Base-by-base conservation (phyloP, 441 rosid genomes). In the Populus tomentosa region DNA sequence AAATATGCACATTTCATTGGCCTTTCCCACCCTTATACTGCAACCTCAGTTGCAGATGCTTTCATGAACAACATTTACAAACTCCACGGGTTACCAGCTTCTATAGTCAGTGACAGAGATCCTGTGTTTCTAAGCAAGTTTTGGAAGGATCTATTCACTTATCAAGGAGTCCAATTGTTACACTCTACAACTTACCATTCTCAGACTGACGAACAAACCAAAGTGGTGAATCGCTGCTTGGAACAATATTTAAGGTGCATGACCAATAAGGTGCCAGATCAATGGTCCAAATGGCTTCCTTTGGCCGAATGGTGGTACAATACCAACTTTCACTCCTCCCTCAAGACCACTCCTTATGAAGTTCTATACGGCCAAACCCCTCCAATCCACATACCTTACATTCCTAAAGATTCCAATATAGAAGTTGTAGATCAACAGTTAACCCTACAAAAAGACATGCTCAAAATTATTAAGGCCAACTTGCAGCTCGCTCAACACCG, bases 1-100 rank as follows among this genome's bases (percentile, higher is more conserved):
- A 38, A 38, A 38, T 38, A 38, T 13, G 3, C 13, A 1, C 46
- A 38, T 10, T 38, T 38, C 46, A 38, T 38, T 1, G 46, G 13
- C 46, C 38, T 66, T 6, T 10, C 38, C 5, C 23, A 66, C n/a
- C 69, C 40, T 10, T 66, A 28, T 4, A 26, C 32, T 1, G 69
- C n/a, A 0, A 6, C 5, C 0, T 1, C 4, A 2, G 7, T 28
- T 9, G 69, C 36, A 1, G 2, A 65, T 24, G 5, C 14, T 2
- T 28, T 65, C 20, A 1, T 26, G 6, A 2, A 26, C 6, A 26
- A 9, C 14, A 1, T 26, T 10, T 65, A 6, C 18, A 26, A 65
- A 3, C 18, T 26, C 13, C 35, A 65, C n/a, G 69, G 36, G 4
- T 2, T 3, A 1, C 18, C 35, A 8, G 7, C 7, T 33, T 2